Percentiles rank a stretch among this genome's conserved stretches.
phyloP scores from a whole-genome alignment of 2,329 filamentous ascomycete genomes.

The Colletotrichum sp. region DNA sequence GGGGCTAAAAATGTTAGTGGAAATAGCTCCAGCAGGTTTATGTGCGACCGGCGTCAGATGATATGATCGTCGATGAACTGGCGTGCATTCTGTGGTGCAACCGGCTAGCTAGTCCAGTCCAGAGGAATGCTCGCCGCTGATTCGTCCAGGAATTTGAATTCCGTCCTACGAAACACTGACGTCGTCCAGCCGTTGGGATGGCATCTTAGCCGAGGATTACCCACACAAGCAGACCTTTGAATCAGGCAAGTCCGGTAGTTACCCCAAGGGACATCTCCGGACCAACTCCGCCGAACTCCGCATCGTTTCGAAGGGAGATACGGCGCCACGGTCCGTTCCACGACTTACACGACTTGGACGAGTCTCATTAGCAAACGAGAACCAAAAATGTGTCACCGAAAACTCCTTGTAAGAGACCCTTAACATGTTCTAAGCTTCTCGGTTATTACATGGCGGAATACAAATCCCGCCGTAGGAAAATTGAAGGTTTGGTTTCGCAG shows the following conservation, averaged over 20 bases:
- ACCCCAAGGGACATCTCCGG: background rate
- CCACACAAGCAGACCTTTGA: background rate
- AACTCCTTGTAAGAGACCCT: background rate
- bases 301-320: background rate
- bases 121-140: background rate
- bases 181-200: background rate
- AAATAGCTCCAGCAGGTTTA: background rate
- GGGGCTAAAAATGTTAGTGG: background rate
- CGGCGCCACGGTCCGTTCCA: background rate
- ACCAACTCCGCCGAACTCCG: background rate
- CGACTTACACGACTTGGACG: background rate
- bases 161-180: background rate
- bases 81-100: background rate
- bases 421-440: background rate
- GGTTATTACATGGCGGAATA: background rate
- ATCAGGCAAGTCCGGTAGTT: background rate
- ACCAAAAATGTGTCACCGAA: background rate
- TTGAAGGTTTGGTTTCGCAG: background rate
- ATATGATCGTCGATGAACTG: background rate
- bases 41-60: background rate
- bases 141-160: slow-evolving; percentile 3
- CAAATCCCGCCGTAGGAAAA: background rate
- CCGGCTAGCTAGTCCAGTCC: background rate
- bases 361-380: background rate
- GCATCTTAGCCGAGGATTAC: background rate